Conservation (phyloP, 805 yeast species). For the Lipomyces japonicus region DNA sequence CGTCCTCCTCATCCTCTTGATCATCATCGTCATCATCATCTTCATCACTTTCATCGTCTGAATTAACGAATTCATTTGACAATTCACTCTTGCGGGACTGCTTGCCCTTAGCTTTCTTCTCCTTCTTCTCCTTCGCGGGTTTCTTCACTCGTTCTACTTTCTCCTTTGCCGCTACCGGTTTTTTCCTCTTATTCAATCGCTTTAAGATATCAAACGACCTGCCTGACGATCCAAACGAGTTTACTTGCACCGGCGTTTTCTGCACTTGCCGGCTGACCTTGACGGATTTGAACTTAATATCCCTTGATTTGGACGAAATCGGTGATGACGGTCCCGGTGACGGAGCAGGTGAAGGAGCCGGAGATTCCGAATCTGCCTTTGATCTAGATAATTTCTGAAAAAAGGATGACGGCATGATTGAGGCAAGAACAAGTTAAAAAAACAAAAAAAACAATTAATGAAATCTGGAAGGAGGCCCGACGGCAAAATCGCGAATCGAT, state of each 20-base stretch:
- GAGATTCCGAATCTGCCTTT: too few species aligned
- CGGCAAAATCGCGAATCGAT: too few species aligned
- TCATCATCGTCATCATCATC: constrained; percentile 15
- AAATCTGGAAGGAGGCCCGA: too few species aligned
- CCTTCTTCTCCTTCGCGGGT: constrained; percentile 5
- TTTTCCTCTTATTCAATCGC: constrained; percentile 19
- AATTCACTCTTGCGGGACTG: constrained; percentile 1
- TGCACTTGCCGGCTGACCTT: constrained; percentile 16
- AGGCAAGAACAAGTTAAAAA: too few species aligned
- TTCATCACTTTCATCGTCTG: constrained; percentile 31
- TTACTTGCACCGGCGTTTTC: constrained; percentile 3
- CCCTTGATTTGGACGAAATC: too few species aligned
- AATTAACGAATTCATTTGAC: constrained; percentile 17
- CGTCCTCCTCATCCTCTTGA: constrained; percentile 1
- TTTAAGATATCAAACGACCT: constrained; percentile 13
- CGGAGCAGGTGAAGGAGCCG: too few species aligned
- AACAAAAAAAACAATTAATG: too few species aligned
- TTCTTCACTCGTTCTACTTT: constrained; percentile 1
- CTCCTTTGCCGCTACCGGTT: constrained; percentile 12
- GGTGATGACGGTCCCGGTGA: too few species aligned
- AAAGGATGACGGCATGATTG: background rate
- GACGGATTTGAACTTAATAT: constrained; percentile 17
- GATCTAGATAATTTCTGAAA: background rate
- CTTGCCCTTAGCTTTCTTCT: constrained; percentile 1
- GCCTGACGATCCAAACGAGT: background rate